These are phyloP conservation scores for Scheffersomyces illinoinensis DNA, from an alignment of 1,139 yeast species.

Conservation along the genomic window DNA sequence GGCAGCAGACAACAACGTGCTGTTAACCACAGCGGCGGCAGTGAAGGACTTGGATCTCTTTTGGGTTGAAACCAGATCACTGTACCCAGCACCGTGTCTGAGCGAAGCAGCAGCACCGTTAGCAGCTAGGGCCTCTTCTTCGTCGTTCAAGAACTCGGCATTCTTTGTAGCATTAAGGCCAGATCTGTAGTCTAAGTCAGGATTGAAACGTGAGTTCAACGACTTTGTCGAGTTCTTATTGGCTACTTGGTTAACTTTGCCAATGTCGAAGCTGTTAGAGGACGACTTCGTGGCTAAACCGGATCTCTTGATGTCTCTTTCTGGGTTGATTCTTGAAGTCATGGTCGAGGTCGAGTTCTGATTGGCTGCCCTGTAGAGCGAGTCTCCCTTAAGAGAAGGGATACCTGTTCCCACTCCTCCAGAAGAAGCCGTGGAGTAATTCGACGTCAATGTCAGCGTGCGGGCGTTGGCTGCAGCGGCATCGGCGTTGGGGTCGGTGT, in stretches of 20 bases:
- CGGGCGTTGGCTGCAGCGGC: constrained; percentile 37
- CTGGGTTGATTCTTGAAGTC: constrained; percentile 53
- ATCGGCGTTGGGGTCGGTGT: constrained; percentile 48
- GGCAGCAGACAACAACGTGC: constrained; percentile 62
- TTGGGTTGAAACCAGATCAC: constrained; percentile 26
- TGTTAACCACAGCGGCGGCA: constrained; percentile 50
- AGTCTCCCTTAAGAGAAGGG: constrained; percentile 35
- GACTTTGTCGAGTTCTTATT: constrained; percentile 44
- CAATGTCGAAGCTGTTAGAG: constrained; percentile 35
- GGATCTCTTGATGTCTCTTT: constrained; percentile 38
- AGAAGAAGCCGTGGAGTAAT: constrained; percentile 12
- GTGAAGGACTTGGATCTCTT: constrained; percentile 35
- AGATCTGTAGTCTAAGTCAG: constrained; percentile 44
- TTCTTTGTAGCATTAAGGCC: constrained; percentile 29
- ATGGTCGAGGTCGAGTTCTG: constrained; percentile 44
- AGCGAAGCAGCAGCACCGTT: constrained; percentile 40
- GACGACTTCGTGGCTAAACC: constrained; percentile 43
- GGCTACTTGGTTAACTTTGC: constrained; percentile 44
- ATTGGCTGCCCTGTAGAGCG: constrained; percentile 45
- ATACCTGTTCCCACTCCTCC: constrained; percentile 34
- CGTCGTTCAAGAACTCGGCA: constrained; percentile 27
- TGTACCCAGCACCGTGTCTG: constrained; percentile 29
- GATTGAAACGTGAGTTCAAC: constrained; percentile 45
- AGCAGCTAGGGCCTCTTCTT: constrained; percentile 39
- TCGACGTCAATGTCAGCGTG: constrained; percentile 10